phyloP scores from a whole-genome alignment of 176 grass and related monocot genomes.

The Cocos nucifera region DNA sequence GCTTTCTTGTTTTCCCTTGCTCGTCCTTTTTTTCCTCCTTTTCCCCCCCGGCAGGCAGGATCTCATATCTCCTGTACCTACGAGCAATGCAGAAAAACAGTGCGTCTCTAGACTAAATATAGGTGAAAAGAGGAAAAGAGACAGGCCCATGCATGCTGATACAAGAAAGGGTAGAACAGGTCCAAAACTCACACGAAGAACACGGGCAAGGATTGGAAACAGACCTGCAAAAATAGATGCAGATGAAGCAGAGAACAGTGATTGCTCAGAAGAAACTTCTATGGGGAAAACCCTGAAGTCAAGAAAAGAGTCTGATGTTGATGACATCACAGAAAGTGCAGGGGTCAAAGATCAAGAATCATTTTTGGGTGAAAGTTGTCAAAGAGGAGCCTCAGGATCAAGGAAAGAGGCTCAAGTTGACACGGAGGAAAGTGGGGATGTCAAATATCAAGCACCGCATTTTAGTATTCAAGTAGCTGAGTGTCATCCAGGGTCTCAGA shows the following conservation, averaged over 20 bases:
- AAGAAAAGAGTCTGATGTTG: too few species aligned
- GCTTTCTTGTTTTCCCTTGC: background rate
- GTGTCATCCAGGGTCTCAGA: conserved; percentile 18
- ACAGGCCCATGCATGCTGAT: conserved; percentile 11
- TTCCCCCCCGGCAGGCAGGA: conserved; percentile 36
- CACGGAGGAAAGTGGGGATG: conserved; percentile 20
- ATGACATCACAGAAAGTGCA: too few species aligned
- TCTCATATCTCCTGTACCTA: conserved; percentile 19
- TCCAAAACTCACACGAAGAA: conserved; percentile 38
- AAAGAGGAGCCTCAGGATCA: conserved; percentile 21
- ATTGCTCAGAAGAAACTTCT: conserved; percentile 18
- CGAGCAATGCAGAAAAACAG: conserved; percentile 19
- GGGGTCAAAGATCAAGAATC: too few species aligned
- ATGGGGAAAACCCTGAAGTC: too few species aligned
- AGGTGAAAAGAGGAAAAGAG: conserved; percentile 55
- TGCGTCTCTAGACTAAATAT: conserved; percentile 20
- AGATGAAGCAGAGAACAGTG: conserved; percentile 45
- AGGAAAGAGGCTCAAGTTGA: conserved; percentile 23
- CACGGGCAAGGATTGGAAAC: conserved; percentile 50
- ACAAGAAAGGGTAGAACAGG: conserved; percentile 34
- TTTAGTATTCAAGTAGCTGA: conserved; percentile 33
- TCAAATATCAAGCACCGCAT: conserved; percentile 16
- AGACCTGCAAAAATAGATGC: conserved; percentile 33
- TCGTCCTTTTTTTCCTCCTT: conserved; percentile 6
- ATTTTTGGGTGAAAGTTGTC: conserved; percentile 23